Evolutionary conservation across 768 basidiomycete genomes (phyloP).

Genomic region (Pluteus cervinus): DNA sequence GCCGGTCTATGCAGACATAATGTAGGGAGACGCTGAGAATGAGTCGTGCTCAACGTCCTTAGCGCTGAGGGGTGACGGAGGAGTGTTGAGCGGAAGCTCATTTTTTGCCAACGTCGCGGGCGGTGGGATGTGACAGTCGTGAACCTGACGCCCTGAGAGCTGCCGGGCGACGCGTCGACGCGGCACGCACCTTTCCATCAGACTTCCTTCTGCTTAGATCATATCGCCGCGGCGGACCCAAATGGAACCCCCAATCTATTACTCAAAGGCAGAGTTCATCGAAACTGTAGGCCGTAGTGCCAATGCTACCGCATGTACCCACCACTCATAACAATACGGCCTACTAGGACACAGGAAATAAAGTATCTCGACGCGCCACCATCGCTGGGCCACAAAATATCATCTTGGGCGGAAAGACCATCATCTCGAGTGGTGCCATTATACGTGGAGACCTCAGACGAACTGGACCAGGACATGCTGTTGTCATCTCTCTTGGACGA

Average conservation of each 20-base stretch:
- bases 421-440: slow-evolving; percentile 85
- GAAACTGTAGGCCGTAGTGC: slow-evolving; percentile 57
- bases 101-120: no score
- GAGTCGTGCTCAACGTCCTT: neutral
- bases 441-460: slow-evolving; percentile 91
- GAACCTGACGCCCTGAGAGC: no score
- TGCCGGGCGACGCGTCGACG: neutral
- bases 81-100: no score
- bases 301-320: slow-evolving; percentile 1
- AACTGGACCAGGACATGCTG: slow-evolving; percentile 86
- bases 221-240: neutral
- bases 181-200: slow-evolving; percentile 1
- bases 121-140: no score
- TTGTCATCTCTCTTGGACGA: slow-evolving; percentile 88
- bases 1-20: no score
- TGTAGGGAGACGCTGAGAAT: neutral
- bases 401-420: slow-evolving; percentile 94
- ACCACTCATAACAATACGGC: slow-evolving; percentile 2
- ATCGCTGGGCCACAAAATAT: slow-evolving; percentile 96
- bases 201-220: no score
- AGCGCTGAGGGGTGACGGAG: no score
- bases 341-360: slow-evolving; percentile 87
- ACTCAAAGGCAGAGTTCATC: slow-evolving; percentile 79
- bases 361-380: slow-evolving; percentile 86
- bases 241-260: slow-evolving; percentile 75